A percentile compares a stretch with the other conserved stretches of the same genome.
Conservation (phyloP, 495 filamentous ascomycete genomes). For the Penicillium turbatum region DNA sequence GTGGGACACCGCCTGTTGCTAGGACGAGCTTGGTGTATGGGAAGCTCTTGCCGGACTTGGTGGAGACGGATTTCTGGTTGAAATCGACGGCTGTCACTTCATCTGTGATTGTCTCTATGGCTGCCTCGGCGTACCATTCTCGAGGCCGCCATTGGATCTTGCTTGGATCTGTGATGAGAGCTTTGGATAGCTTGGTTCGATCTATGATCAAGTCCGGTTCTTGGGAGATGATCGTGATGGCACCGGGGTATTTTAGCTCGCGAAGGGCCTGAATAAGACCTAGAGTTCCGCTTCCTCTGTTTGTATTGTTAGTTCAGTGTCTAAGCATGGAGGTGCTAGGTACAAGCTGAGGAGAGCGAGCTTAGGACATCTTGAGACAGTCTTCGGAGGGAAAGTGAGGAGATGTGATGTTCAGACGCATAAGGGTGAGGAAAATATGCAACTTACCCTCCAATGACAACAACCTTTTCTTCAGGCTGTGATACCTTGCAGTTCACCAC, state of each 20-base stretch:
- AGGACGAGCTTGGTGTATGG: conserved; percentile 86
- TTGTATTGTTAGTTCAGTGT: conserved; percentile 4
- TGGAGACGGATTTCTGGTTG: conserved; percentile 61
- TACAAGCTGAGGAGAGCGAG: neutral
- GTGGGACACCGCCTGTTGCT: conserved; percentile 77
- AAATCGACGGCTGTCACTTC: conserved; percentile 79
- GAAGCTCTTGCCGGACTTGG: conserved; percentile 63
- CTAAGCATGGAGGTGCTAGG: neutral
- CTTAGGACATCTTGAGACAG: too few relatives aligned
- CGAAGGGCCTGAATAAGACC: conserved; percentile 78
- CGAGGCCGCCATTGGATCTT: conserved; percentile 71
- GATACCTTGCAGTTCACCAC: conserved; percentile 68
- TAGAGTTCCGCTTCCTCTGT: conserved; percentile 69
- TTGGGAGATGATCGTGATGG: conserved; percentile 76
- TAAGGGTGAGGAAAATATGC: neutral
- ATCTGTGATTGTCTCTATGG: conserved; percentile 68
- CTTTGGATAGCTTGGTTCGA: conserved; percentile 93
- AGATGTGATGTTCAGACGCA: too few relatives aligned
- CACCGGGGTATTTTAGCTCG: conserved; percentile 72
- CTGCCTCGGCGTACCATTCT: conserved; percentile 73
- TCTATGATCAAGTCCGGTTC: conserved; percentile 87
- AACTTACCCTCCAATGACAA: conserved; percentile 78
- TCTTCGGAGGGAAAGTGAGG: too few relatives aligned
- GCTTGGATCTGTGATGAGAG: conserved; percentile 73
- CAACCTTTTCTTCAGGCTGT: conserved; percentile 58